Evolutionary conservation across 176 grass and related monocot species (phyloP), one percentile per base, ranked within the genome.

Genomic region (Elymus sibiricus): DNA sequence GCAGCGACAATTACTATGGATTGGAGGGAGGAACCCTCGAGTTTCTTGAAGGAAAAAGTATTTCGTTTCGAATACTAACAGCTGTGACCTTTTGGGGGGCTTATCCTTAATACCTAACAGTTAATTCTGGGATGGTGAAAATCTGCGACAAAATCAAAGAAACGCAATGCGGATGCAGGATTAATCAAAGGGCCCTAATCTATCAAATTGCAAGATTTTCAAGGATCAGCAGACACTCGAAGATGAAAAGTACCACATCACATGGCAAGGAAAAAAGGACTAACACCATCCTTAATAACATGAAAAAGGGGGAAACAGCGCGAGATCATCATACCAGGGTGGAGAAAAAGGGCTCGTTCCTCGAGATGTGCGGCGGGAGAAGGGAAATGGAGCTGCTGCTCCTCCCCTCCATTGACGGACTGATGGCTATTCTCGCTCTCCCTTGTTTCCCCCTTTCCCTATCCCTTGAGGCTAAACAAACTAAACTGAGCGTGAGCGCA

Each of bases 391-490:
- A 82, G 72, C 72, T 49, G 53, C 53, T 82, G 86, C 78, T 60
- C 82, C 78, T 82, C 83, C 26, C 44, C 86, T 86, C 78, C 87
- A 76, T 92, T 29, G 72, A 75, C 25, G 46, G 40, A 68, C 24
- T 37, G 65, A 87, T 79, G 83, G 39, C 51, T 82, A 82, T 82
- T 39, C 29, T 6, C 72, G 51, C 71, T 63, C 59, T 16, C 25
- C 4, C 17, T 31, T 71, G n/a, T 86, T 79, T 86, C 83, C 72
- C 82, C 66, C 35, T 78, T 7, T n/a, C 84, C 46, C 46, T 51
- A 17, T 51, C 47, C 47, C 14, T 29, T 49, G 56, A 13, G 32
- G 78, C 26, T 53, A 25, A 76, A 76, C 71, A 56, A 59, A 89
- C 76, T 61, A 29, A 81, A 59, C 61, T 32, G 60, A 46, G 82